A percentile compares a stretch with the other conserved stretches of the same genome.
Evolutionary conservation across 495 filamentous ascomycete genomes (phyloP).

Genomic region (Glarea lozoyensis): DNA sequence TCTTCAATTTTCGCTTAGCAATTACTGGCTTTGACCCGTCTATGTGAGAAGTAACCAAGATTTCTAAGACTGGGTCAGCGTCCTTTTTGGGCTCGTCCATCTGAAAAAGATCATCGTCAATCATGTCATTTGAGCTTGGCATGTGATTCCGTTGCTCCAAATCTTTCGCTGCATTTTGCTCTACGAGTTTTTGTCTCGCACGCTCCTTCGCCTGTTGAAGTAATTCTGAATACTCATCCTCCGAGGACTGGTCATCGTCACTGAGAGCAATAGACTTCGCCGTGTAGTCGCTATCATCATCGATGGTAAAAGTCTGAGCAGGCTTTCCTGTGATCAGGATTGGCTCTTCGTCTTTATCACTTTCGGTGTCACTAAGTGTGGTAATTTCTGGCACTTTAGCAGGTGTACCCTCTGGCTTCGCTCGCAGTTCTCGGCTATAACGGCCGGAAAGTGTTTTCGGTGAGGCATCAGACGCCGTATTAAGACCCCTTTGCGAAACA

Average conservation of each 20-base stretch:
- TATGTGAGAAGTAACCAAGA: constrained; percentile 66
- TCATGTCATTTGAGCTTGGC: constrained; percentile 6
- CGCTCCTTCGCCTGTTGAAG: constrained; percentile 21
- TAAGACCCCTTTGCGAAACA: constrained; percentile 6
- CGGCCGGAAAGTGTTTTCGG: constrained; percentile 8
- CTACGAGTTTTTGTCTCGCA: constrained; percentile 8
- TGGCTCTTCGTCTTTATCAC: not conserved
- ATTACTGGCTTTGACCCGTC: constrained; percentile 51
- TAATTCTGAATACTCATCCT: constrained; percentile 40
- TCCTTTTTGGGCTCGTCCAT: constrained; percentile 6
- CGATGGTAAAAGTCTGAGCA: no score
- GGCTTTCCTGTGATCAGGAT: constrained; percentile 7
- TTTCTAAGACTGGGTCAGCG: constrained; percentile 45
- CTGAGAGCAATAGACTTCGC: not conserved
- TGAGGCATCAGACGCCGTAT: constrained; percentile 6
- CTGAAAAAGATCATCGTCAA: constrained; percentile 22
- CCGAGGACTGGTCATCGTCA: constrained; percentile 28
- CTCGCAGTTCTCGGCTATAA: constrained; percentile 4
- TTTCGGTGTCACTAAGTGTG: constrained; percentile 12
- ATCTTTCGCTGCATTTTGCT: constrained; percentile 6
- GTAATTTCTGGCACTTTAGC: constrained; percentile 3
- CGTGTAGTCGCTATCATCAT: constrained; percentile 18
- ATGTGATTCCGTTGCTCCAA: constrained; percentile 4
- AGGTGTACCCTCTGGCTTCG: not conserved
- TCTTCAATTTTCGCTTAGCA: constrained; percentile 56